Base-by-base conservation (phyloP, 1,284 basidiomycete genomes). In the Prillingera fragicola region DNA sequence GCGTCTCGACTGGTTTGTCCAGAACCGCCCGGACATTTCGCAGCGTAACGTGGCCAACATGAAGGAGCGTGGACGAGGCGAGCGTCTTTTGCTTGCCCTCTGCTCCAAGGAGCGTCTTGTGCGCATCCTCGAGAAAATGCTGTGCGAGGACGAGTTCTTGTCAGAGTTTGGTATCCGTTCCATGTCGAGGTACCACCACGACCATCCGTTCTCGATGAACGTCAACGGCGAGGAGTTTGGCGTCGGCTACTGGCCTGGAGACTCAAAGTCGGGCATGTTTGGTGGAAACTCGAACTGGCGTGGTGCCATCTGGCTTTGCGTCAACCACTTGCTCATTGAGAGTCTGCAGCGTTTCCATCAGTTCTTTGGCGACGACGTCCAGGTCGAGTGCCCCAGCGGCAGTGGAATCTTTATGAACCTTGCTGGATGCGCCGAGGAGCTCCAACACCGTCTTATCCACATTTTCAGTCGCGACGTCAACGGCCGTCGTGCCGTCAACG, bases 221-320 rank as follows among this genome's bases (percentile, higher is more conserved):
- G 92, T 96, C 35, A 81, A 94, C 50, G 92, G 90, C 15, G 80
- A 96, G 57, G 79, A 84, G 38, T 89, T 95, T 65, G 85, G 89
- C 61, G 89, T 97, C 31, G 81, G 81, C 33, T 98, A 97, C 73
- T 98, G 94, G 95, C 91, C 94, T 0, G 95, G 92, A 14, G 94
- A 98, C 67, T 95, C 90, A 2, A 81, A 81, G 63, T 91, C 87
- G 25, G 91, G 90, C 46, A 98, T 98, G 94, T 51, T 46, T 69
- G 94, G 95, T 43, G 92, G 92, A 24, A 97, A 97, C 71, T 91
- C 87, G 17, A 96, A 98, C 69, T 95, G 92, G 92, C 79, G 92
- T 65, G 77, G 77, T n/a, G 77, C 77, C n/a, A 76, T 79, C 57
- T 79, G 92, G 94, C 80, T 96, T 38, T 89, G 92, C 4, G 87